A percentile compares a stretch with the other conserved stretches of the same genome.
phyloP scores from a whole-genome alignment of 495 filamentous ascomycete species.

The Penicillium parvum region DNA sequence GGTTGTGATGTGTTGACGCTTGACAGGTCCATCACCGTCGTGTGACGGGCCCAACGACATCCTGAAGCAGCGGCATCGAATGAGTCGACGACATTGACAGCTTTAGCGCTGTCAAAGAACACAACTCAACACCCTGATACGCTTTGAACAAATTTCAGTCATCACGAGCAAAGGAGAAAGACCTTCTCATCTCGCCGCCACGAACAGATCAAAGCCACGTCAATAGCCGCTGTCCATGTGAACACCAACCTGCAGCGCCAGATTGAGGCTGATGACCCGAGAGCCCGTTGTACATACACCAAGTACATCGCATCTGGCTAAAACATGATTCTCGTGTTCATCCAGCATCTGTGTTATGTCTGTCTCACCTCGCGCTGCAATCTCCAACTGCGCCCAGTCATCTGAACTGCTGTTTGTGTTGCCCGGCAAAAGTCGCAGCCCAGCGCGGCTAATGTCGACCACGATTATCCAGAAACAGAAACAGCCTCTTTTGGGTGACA shows the following conservation, averaged over 20 bases:
- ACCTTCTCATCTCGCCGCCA: background rate
- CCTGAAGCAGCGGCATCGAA: slow-evolving; percentile 14
- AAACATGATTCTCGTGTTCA: slow-evolving; percentile 1
- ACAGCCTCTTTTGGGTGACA: slow-evolving; percentile 1
- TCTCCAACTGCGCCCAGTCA: slow-evolving; percentile 21
- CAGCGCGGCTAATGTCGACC: slow-evolving; percentile 20
- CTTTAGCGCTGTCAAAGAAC: background rate
- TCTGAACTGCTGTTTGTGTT: slow-evolving; percentile 16
- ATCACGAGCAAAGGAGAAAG: slow-evolving; percentile 13
- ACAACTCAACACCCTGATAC: background rate
- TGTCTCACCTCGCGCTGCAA: slow-evolving; percentile 16
- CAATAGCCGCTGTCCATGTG: slow-evolving; percentile 22
- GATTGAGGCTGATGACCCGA: slow-evolving; percentile 22
- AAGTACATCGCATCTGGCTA: slow-evolving; percentile 2
- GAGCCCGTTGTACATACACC: background rate
- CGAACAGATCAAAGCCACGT: slow-evolving; percentile 24
- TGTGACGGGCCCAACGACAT: slow-evolving; percentile 20
- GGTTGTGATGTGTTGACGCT: slow-evolving; percentile 18
- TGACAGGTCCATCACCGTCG: slow-evolving; percentile 18
- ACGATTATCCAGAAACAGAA: too few relatives aligned
- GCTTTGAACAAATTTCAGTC: background rate
- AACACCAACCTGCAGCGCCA: slow-evolving; percentile 10
- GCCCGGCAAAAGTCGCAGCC: background rate
- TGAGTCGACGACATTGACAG: slow-evolving; percentile 1
- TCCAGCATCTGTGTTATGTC: background rate